Base-by-base conservation (phyloP, 2,329 filamentous ascomycete species). In the Exutisphaerella laricina region DNA sequence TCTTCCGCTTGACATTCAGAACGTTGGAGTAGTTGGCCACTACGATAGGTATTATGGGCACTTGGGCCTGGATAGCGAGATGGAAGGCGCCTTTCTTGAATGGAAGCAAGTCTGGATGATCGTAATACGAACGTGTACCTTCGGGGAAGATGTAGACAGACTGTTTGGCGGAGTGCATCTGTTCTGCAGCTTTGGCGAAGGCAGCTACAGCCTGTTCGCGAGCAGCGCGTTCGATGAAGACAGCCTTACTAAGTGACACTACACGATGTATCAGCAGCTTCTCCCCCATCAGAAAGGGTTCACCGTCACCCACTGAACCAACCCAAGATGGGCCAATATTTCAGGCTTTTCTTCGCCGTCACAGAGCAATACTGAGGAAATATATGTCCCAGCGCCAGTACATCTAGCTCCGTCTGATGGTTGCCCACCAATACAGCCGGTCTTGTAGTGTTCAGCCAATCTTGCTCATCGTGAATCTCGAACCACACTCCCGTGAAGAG, bases 1-100 rank as follows among this genome's bases (percentile, higher is more conserved):
- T 56, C 59, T 64, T 66, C 50, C 55, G 61, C 62, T 70, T 69
- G 13, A 71, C 53, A 45, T 70, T 68, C 23, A 74, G 48, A 3
- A 75, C 62, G 46, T 73, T 64, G 48, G 55, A 62, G 56, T 75
- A 75, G 54, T 74, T 74, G 14, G 69, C 72, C n/a, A 66, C 64
- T 2, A 73, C 71, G 25, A 94, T 77, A 0, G 92, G 92, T 3
- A 98, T 83, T 57, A 98, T 86, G 18, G 89, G 89, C 4, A 96
- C 92, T 53, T 88, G 85, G 2, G 90, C 90, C 72, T 97, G 86
- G 14, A 98, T 79, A 33, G 92, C 92, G 23, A 98, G 76, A 66
- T 98, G 90, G 68, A 98, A 98, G 34, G 90, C 92, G 46, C 92
- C 92, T 73, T 98, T 98, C 71, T 98, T 98, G 75, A 97, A 98